These are phyloP conservation scores for Aureobasidium uvarum DNA, from an alignment of 2,329 filamentous ascomycete species.

Conservation along the genomic window DNA sequence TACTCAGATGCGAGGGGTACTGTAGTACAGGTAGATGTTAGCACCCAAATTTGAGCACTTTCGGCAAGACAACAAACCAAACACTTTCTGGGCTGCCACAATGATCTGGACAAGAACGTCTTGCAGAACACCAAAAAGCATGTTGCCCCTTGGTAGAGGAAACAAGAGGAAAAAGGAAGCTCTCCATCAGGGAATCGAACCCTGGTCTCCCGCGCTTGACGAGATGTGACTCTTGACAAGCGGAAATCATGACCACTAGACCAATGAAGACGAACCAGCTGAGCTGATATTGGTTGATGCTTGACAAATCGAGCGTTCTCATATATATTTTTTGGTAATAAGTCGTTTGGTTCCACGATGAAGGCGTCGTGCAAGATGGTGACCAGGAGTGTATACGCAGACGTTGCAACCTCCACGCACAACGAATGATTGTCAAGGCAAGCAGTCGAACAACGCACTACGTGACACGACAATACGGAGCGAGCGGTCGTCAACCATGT, in stretches of 20 bases:
- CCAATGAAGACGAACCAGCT: conserved; percentile 18
- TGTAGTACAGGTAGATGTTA: too few relatives aligned
- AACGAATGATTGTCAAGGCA: background rate
- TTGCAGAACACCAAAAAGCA: background rate
- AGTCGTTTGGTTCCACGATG: too few relatives aligned
- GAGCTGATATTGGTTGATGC: conserved; percentile 13
- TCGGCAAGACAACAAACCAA: too few relatives aligned
- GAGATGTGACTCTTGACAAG: conserved; percentile 14
- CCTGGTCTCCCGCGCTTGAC: conserved; percentile 18
- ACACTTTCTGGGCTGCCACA: too few relatives aligned
- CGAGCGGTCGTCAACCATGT: background rate
- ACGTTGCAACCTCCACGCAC: background rate
- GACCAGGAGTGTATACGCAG: background rate
- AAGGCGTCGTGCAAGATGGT: too few relatives aligned
- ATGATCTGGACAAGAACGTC: background rate
- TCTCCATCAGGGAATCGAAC: conserved; percentile 21
- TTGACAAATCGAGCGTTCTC: background rate
- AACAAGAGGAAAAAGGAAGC: background rate
- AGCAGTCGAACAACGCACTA: background rate
- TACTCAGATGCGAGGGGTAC: too few relatives aligned
- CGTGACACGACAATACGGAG: background rate
- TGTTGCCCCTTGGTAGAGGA: background rate
- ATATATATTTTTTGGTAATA: background rate
- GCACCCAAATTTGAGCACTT: too few relatives aligned
- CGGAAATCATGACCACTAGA: conserved; percentile 22